phyloP scores from a whole-genome alignment of 306 rosid species.

The Abrus precatorius region DNA sequence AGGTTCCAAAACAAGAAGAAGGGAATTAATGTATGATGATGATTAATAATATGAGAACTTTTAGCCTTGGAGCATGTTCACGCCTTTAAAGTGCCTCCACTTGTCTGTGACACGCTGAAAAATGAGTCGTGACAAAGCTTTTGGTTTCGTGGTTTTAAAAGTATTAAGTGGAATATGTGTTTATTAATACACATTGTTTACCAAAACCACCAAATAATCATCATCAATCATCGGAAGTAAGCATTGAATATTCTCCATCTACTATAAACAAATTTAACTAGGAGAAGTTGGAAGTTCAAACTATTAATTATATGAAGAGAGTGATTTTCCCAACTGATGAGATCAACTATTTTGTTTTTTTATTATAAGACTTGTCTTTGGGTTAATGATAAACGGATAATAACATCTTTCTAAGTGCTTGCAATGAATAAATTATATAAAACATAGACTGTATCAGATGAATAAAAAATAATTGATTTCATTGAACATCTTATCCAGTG shows the following conservation, averaged over 20 bases:
- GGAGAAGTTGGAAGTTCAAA: not conserved
- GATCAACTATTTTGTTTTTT: conserved; percentile 2
- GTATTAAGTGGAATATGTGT: not conserved
- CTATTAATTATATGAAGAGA: not conserved
- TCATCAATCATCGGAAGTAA: not conserved
- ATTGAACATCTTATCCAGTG: not conserved
- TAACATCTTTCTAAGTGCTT: not conserved
- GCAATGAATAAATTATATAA: conserved; percentile 14
- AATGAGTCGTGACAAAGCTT: conserved; percentile 37
- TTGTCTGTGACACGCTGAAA: not conserved
- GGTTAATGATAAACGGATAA: not conserved
- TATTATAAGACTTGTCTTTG: not conserved
- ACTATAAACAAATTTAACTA: not conserved
- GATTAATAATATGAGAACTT: conserved; percentile 13
- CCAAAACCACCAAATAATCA: conserved; percentile 46
- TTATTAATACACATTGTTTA: not conserved
- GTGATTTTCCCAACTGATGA: not conserved
- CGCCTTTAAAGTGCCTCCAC: conserved; percentile 21
- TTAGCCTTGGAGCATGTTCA: conserved; percentile 6
- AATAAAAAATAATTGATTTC: not conserved
- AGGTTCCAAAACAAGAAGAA: conserved; percentile 11
- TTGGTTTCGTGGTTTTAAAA: conserved; percentile 4
- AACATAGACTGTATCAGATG: not conserved
- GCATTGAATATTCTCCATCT: not conserved
- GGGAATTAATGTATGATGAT: not conserved